Base-by-base conservation (phyloP, 2,329 filamentous ascomycete genomes). In the Trichoderma guizhouense region DNA sequence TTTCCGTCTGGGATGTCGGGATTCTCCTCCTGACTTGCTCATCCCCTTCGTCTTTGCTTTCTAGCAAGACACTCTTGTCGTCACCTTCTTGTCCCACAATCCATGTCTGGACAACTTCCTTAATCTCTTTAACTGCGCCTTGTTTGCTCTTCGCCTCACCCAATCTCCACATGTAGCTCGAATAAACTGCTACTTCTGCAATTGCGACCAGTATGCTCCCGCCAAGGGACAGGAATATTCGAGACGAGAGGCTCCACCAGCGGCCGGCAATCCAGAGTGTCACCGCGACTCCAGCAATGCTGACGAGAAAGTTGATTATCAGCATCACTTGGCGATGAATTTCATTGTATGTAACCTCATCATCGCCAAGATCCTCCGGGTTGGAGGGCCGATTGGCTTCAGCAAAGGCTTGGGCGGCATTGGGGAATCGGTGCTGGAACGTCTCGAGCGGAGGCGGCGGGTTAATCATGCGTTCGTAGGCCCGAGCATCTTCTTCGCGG, bases 301-400 rank as follows among this genome's bases (percentile, higher is more conserved):
- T 97, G 68, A 97, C 86, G 51, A 98, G 83, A 65, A 98, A 94
- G 80, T 98, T 99, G 77, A 97, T 86, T 66, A 98, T 94, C 8
- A 98, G 85, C 55, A 92, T 90, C 71, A 96, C 83, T 77, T 96
- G 93, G n/a, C 92, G 87, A 79, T 95, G 92, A 1, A 96, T 86
- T 73, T 96, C 93, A 43, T 88, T 87, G 74, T 90, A 91, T 3
- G 90, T 91, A 3, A 92, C 83, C 2, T 91, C 90, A 73, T 93
- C 92, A 74, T 89, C 84, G 71, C 86, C 86, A 7, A 84, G 77
- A 72, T 87, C 87, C 30, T 82, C 81, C 21, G 81, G 79, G 53
- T 79, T 84, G 28, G 79, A 82, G 0, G 85, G 85, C 9, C 81
- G 83, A 74, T 88, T 87, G 43, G 84, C 86, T 73, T 84, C 87